Evolutionary conservation across 345 rosid species (phyloP), one percentile per base, ranked within the genome.

Genomic region (Noccaea bulbosa): DNA sequence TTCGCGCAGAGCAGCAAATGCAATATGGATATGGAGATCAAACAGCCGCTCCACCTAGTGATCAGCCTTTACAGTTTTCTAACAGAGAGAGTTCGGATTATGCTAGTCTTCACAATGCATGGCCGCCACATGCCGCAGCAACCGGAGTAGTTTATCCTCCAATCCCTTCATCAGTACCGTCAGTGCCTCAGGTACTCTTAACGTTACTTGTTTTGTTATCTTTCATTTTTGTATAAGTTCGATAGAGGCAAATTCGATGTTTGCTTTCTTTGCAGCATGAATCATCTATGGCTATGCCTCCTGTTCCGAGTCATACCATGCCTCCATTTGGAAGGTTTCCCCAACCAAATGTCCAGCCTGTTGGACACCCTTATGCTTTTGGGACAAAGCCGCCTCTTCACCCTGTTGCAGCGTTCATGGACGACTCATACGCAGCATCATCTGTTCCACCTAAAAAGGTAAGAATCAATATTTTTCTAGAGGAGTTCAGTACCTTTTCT

Each of bases 401-500:
- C 78, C 85, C 92, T 59, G 52, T 79, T 58, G 40, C 89, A 69
- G 82, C 87, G 51, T 91, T 86, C 71, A 69, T 88, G 69, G 89
- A 80, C 37, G 97, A 94, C 69, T 78, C 84, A n/a, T 89, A 86
- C 77, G 90, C 88, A 77, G 71, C 86, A 78, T 73, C 88, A 47
- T 65, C 84, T 77, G 67, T 77, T 71, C 66, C 85, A 66, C 93
- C 98, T 38, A 91, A 87, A 77, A 94, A 91, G 87, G 99, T 92
- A 71, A 56, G 16, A 69, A 32, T 54, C 7, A 62, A 22, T 41
- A 24, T 6, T 43, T 57, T 65, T 27, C 27, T 56, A 11, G 30
- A 33, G 46, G 14, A 39, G 3, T 49, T 34, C 37, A 20, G 45
- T 65, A 56, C 58, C 20, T 75, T 47, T 47, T 12, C 47, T 5